Evolutionary conservation across 345 rosid genomes (phyloP).

Genomic region (Erucastrum elatum): DNA sequence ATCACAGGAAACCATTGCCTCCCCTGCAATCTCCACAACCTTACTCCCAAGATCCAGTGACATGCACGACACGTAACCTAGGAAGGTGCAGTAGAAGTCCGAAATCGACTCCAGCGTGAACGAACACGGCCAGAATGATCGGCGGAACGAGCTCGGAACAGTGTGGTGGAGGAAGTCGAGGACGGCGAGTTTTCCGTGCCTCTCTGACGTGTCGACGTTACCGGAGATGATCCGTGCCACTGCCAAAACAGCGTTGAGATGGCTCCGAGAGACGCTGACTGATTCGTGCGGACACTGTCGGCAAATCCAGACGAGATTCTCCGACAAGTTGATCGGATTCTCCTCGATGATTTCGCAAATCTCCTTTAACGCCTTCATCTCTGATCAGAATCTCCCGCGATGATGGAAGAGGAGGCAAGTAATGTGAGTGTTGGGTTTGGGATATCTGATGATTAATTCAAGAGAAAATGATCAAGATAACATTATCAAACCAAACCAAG

Average conservation of each 20-base stretch:
- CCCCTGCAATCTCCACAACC: conserved; percentile 64
- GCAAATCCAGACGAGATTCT: conserved; percentile 86
- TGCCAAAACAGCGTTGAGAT: conserved; percentile 87
- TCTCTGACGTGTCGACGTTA: conserved; percentile 49
- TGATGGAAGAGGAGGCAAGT: background rate
- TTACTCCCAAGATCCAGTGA: conserved; percentile 62
- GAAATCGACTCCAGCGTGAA: conserved; percentile 52
- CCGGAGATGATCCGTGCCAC: conserved; percentile 74
- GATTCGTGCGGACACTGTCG: conserved; percentile 86
- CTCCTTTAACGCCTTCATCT: conserved; percentile 83
- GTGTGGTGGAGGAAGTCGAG: conserved; percentile 68
- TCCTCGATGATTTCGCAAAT: conserved; percentile 80
- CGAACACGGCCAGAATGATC: conserved; percentile 89
- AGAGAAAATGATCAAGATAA: too few species aligned
- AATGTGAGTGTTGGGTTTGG: background rate
- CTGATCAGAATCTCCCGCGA: conserved; percentile 9
- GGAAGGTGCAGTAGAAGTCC: conserved; percentile 61
- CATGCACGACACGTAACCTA: conserved; percentile 54
- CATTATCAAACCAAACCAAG: too few species aligned
- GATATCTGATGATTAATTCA: background rate
- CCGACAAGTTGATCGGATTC: conserved; percentile 74
- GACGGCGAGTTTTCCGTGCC: conserved; percentile 55
- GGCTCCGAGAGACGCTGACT: conserved; percentile 73
- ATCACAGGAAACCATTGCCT: conserved; percentile 49
- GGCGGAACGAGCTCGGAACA: conserved; percentile 67